phyloP scores from a whole-genome alignment of 2,329 filamentous ascomycete species.

The Ceratocystiopsis minuta region DNA sequence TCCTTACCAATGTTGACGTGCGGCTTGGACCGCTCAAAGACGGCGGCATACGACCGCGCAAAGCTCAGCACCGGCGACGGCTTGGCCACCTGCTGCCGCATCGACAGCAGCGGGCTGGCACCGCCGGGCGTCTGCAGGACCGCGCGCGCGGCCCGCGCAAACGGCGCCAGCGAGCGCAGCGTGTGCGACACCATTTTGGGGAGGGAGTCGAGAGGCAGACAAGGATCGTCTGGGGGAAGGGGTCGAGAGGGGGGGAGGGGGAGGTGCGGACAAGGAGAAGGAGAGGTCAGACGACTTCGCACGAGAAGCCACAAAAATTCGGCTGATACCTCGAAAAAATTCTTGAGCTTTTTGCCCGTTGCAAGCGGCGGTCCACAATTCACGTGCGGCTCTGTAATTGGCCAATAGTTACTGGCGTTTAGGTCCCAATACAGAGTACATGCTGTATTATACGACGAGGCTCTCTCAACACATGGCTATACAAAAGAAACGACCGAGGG shows the following conservation, averaged over 20 bases:
- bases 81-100: slow-evolving; percentile 45
- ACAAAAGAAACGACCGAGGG: not conserved
- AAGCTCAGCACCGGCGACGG: slow-evolving; percentile 46
- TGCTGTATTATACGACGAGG: too few relatives aligned
- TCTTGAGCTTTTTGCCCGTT: not conserved
- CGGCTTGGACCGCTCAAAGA: slow-evolving; percentile 80
- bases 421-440: too few relatives aligned
- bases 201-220: slow-evolving; percentile 4
- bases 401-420: not conserved
- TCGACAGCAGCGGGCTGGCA: slow-evolving; percentile 51
- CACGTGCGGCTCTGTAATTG: not conserved
- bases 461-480: too few relatives aligned
- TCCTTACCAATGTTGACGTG: slow-evolving; percentile 86
- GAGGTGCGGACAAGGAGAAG: not conserved
- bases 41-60: slow-evolving; percentile 45
- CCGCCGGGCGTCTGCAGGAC: slow-evolving; percentile 33
- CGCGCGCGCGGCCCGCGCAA: slow-evolving; percentile 65
- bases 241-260: not conserved
- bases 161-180: slow-evolving; percentile 58
- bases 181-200: slow-evolving; percentile 54
- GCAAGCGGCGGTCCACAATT: not conserved
- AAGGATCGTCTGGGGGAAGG: not conserved
- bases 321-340: not conserved
- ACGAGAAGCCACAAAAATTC: slow-evolving; percentile 3
- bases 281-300: slow-evolving; percentile 4